Base-by-base conservation (phyloP, 179 eudicot genomes). In the Vitellaria paradoxa region DNA sequence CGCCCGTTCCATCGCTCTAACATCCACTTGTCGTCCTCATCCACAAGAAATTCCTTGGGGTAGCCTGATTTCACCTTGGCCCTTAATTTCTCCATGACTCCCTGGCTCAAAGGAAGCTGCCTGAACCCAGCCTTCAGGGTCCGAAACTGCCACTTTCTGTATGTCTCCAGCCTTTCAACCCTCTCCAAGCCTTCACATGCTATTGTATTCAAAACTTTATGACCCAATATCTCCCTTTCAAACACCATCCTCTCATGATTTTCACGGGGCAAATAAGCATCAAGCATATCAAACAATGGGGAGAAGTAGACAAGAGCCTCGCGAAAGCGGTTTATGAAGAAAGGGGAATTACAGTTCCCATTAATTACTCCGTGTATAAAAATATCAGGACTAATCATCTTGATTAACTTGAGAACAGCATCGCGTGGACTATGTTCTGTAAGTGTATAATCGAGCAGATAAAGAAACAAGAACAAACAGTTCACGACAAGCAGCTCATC, bases 181-280 rank as follows among this genome's bases (percentile, higher is more conserved):
- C 90, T 85, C 75, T 85, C 90, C 11, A 76, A 71, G 9, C 88
- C 88, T 76, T 87, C 90, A 78, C 90, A 87, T 12, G 90, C 90
- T 60, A 87, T 72, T 10, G 85, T 84, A 78, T 87, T 87, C 78
- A 85, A 47, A 75, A 80, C 62, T 72, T 84, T 85, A 71, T 72
- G 78, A 30, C 87, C 90, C 12, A 37, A 76, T 24, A 85, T 62
- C 79, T 87, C 90, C 49, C 77, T 78, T 77, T 85, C 85, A 62
- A 82, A 18, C 76, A 85, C 14, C 81, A 78, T 20, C 66, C 88
- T 82, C 77, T 83, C 90, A 18, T 30, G 65, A 59, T 85, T 79
- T 40, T 85, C 90, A 59, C 81, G 68, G 2, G 66, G 52, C 85
- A 87, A 76, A 0, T 83, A 81, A 17, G 87, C 78, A 68, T 87